These are phyloP conservation scores for Chamaecyparis obtusa DNA, from an alignment of 75 land plant genomes.

Conservation along the genomic window DNA sequence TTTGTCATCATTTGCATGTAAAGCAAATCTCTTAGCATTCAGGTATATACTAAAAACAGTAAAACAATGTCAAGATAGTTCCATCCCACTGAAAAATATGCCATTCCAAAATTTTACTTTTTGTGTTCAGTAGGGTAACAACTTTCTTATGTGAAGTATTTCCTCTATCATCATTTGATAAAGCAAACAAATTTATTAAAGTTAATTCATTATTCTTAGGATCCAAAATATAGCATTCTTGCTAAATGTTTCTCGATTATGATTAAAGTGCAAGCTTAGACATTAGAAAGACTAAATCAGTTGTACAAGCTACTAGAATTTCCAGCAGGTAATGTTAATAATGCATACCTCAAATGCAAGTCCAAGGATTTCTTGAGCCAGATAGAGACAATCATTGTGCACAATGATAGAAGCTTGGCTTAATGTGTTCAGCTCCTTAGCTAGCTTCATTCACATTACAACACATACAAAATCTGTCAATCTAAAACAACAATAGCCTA, in stretches of 20 bases:
- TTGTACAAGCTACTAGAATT: not conserved
- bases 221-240: not conserved
- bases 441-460: constrained; percentile 58
- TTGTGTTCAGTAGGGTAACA: too few species aligned
- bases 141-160: too few species aligned
- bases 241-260: not conserved
- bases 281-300: not conserved
- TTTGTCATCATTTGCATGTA: too few species aligned
- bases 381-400: constrained; percentile 87
- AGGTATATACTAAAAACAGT: too few species aligned
- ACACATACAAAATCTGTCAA: not conserved
- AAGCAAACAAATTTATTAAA: not conserved
- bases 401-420: constrained; percentile 74
- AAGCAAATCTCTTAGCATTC: too few species aligned
- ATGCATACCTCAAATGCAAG: constrained; percentile 79
- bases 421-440: constrained; percentile 62
- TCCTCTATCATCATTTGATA: not conserved
- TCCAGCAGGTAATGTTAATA: not conserved
- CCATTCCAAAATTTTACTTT: too few species aligned
- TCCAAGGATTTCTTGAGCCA: constrained; percentile 80
- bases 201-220: not conserved
- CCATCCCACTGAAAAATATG: too few species aligned
- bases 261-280: not conserved
- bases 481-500: not conserved
- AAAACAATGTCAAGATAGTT: too few species aligned